Base-by-base conservation (phyloP, 257 asterid species). In the Galeopsis tetrahit region DNA sequence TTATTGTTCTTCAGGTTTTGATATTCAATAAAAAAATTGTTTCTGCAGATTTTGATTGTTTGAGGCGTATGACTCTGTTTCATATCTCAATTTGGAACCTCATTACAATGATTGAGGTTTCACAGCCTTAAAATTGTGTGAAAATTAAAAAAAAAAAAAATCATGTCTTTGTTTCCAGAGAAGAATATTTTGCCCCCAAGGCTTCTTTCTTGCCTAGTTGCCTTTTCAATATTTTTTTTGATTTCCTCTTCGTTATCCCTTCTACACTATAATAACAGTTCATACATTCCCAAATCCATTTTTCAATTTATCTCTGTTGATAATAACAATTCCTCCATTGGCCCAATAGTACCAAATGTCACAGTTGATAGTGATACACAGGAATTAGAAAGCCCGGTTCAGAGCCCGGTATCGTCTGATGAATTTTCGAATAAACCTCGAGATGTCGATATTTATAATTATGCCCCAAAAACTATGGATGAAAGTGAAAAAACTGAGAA, bases 131-230 rank as follows among this genome's bases (percentile, higher is more conserved):
- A 7, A 21, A 15, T 39, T 5, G 48, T 33, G 15, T 32, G 15
- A 32, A 11, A 58, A 10, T 59, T 13, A 28, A 55, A 13, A 1
- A 2, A 13, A 1, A 2, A 11, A 21, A 4, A 51, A 10, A 17
- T 15, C 36, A 87, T 87, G 95, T 78, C 74, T 78, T 57, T 66
- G 60, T 73, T 81, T 63, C 71, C 81, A 1, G 98, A 85, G 61
- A 93, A 84, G 84, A 84, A 74, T 63, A 73, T 80, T 69, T 33
- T 82, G 7, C 85, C 96, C 34, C 84, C 87, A 49, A 87, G 81
- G 85, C 83, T 84, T 58, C 76, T 86, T 62, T 82, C 89, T 70
- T 90, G 81, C 79, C 73, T 93, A 0, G 77, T 89, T 32, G 85
- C 80, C 11, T 69, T 87, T 68, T 84, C 94, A 2, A 71, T 83